phyloP scores from a whole-genome alignment of 805 yeast genomes.

The Candida ortonii region DNA sequence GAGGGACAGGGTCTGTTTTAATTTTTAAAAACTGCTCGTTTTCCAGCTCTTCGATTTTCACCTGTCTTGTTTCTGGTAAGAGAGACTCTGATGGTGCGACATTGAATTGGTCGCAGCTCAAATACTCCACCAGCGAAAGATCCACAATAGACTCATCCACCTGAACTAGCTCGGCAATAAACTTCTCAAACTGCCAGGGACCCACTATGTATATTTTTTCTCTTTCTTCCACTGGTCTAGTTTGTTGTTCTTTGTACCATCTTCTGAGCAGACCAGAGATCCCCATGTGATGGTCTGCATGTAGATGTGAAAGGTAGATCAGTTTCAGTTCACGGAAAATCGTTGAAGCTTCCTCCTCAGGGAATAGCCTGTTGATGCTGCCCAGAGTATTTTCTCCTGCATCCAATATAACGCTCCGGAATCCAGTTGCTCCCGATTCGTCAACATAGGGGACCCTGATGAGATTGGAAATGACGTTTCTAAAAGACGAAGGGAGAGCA shows the following conservation, averaged over 20 bases:
- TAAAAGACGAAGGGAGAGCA: slow-evolving; percentile 76
- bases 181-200: slow-evolving; percentile 72
- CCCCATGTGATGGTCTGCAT: slow-evolving; percentile 97
- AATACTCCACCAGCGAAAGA: slow-evolving; percentile 15
- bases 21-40: slow-evolving; percentile 21
- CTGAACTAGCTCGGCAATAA: slow-evolving; percentile 61
- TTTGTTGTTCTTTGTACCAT: slow-evolving; percentile 51
- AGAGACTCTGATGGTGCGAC: slow-evolving; percentile 1
- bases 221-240: slow-evolving; percentile 32
- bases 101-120: slow-evolving; percentile 35
- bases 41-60: slow-evolving; percentile 25
- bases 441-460: slow-evolving; percentile 60
- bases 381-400: slow-evolving; percentile 96
- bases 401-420: slow-evolving; percentile 63
- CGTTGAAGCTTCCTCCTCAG: slow-evolving; percentile 37
- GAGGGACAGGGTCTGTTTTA: slow-evolving; percentile 1
- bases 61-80: slow-evolving; percentile 21
- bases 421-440: slow-evolving; percentile 13
- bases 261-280: slow-evolving; percentile 61
- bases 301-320: slow-evolving; percentile 81
- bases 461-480: slow-evolving; percentile 82
- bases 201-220: slow-evolving; percentile 54
- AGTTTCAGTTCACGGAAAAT: slow-evolving; percentile 60
- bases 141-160: slow-evolving; percentile 22
- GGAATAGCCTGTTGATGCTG: slow-evolving; percentile 59